Evolutionary conservation across 495 filamentous ascomycete species (phyloP).

Genomic region (Tuber microsphaerosporum): DNA sequence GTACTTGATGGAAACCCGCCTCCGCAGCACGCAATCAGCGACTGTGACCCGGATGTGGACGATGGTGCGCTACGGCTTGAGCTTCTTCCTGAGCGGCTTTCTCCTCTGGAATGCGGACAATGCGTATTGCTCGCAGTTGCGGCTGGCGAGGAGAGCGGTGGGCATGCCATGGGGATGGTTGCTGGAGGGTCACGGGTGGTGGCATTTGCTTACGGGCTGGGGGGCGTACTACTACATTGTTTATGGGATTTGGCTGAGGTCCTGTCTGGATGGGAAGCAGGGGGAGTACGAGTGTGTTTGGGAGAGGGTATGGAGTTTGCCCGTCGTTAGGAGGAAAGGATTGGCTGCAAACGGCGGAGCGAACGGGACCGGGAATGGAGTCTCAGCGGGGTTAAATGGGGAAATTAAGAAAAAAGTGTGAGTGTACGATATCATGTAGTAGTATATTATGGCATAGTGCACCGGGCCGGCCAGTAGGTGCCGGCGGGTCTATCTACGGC

Average conservation of each 20-base stretch:
- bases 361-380: slow-evolving; percentile 3
- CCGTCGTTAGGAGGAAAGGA: slow-evolving; percentile 48
- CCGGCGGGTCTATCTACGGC: background rate
- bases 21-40: slow-evolving; percentile 57
- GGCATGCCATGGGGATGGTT: slow-evolving; percentile 85
- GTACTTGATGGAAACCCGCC: slow-evolving; percentile 78
- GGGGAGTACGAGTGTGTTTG: slow-evolving; percentile 69
- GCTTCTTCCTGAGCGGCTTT: slow-evolving; percentile 76
- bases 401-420: slow-evolving; percentile 19
- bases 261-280: slow-evolving; percentile 69
- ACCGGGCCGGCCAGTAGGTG: background rate
- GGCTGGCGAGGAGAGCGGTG: slow-evolving; percentile 61
- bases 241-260: slow-evolving; percentile 71
- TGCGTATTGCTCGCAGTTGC: slow-evolving; percentile 64
- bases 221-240: slow-evolving; percentile 78
- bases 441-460: background rate
- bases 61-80: slow-evolving; percentile 62
- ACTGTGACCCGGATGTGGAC: slow-evolving; percentile 69
- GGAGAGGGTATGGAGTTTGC: slow-evolving; percentile 59
- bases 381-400: background rate
- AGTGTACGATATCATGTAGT: background rate
- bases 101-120: slow-evolving; percentile 84
- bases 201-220: slow-evolving; percentile 57
- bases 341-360: slow-evolving; percentile 15
- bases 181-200: slow-evolving; percentile 94